Conservation (phyloP, 176 grass and related monocot genomes). For the Melocanna baccifera region DNA sequence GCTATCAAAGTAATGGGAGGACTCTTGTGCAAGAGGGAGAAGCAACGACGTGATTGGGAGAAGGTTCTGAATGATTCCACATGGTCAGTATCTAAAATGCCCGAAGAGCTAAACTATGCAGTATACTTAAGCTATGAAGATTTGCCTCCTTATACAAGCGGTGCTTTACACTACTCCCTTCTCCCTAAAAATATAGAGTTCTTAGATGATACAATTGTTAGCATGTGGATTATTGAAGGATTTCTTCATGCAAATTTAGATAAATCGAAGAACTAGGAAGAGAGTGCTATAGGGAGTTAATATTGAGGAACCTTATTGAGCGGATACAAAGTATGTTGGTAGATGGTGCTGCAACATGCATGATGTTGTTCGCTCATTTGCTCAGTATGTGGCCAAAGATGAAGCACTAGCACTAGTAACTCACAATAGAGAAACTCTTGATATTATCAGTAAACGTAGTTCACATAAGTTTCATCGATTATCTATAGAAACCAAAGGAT, state of each 20-base stretch:
- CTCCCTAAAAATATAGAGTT: background rate
- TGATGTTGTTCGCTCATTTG: too few relatives aligned
- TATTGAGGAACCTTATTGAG: too few relatives aligned
- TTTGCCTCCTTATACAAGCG: conserved; percentile 8
- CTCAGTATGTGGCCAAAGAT: too few relatives aligned
- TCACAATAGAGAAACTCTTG: background rate
- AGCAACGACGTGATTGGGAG: too few relatives aligned
- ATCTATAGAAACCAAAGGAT: too few relatives aligned
- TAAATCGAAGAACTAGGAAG: background rate
- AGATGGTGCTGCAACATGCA: too few relatives aligned
- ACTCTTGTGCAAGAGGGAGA: too few relatives aligned
- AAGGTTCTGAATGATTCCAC: background rate
- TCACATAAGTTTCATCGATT: too few relatives aligned
- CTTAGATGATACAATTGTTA: accelerated
- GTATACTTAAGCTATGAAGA: background rate
- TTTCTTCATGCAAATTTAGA: background rate
- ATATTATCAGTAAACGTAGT: too few relatives aligned
- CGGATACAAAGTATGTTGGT: too few relatives aligned
- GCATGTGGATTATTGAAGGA: too few relatives aligned
- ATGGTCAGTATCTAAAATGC: conserved; percentile 8
- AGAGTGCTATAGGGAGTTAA: background rate
- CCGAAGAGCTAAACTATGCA: conserved; percentile 17
- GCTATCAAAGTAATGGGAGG: too few relatives aligned
- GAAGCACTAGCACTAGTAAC: conserved; percentile 34
- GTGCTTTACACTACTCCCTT: conserved; percentile 35